phyloP scores from a whole-genome alignment of 371 early-diverging fungal genomes.

The Blastocladiella emersonii region DNA sequence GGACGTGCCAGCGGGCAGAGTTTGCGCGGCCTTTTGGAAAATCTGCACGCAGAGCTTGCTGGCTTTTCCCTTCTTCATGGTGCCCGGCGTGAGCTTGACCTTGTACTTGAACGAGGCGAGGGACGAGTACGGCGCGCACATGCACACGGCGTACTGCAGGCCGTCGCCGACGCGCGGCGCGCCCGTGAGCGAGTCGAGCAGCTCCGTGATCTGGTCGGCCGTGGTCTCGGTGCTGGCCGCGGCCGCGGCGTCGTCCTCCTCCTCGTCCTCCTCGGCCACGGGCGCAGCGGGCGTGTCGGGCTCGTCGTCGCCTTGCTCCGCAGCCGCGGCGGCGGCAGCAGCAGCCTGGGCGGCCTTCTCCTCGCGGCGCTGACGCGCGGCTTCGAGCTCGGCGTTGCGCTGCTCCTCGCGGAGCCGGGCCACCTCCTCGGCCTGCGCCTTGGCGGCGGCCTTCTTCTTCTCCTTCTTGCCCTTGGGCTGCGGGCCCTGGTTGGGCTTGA shows the following conservation, averaged over 20 bases:
- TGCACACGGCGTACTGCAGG: slow-evolving; percentile 78
- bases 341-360: background rate
- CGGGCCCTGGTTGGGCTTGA: slow-evolving; percentile 16
- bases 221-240: slow-evolving; percentile 19
- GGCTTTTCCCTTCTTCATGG: slow-evolving; percentile 88
- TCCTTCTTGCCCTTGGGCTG: slow-evolving; percentile 10
- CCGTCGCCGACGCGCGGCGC: slow-evolving; percentile 65
- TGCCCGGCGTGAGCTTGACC: slow-evolving; percentile 91
- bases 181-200: slow-evolving; percentile 56
- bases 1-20: no score
- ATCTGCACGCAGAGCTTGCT: slow-evolving; percentile 26
- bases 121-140: slow-evolving; percentile 87
- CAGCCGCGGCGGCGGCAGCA: no score
- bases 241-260: slow-evolving; percentile 7
- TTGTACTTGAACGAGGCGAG: slow-evolving; percentile 87
- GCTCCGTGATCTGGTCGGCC: slow-evolving; percentile 22
- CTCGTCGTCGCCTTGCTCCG: background rate
- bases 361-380: background rate
- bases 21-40: slow-evolving; percentile 7
- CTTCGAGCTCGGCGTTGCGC: background rate
- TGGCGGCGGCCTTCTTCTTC: slow-evolving; percentile 5
- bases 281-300: no score
- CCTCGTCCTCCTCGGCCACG: background rate
- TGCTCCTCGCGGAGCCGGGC: slow-evolving; percentile 1
- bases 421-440: background rate